Conservation (phyloP, 2,329 filamentous ascomycete species). For the Stachybotrys elegans region DNA sequence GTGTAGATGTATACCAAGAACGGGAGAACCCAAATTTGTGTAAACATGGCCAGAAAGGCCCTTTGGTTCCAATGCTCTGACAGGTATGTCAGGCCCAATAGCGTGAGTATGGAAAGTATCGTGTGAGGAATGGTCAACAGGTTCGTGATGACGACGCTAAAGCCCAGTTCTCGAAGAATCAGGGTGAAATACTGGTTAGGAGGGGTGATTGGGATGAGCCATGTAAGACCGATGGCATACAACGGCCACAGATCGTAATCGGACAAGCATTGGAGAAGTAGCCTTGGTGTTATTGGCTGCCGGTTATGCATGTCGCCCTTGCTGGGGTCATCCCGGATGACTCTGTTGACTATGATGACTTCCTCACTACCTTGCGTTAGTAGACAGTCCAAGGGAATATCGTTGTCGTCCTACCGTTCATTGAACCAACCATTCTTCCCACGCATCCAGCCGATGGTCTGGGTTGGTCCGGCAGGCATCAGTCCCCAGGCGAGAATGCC, state of each 20-base stretch:
- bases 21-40: constrained; percentile 55
- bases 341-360: constrained; percentile 52
- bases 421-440: constrained; percentile 38
- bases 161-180: constrained; percentile 16
- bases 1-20: constrained; percentile 43
- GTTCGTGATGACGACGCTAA: constrained; percentile 37
- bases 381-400: background rate
- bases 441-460: constrained; percentile 51
- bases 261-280: constrained; percentile 44
- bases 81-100: constrained; percentile 12
- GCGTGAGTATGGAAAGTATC: constrained; percentile 4
- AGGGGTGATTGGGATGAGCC: constrained; percentile 41
- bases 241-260: constrained; percentile 56
- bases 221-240: constrained; percentile 44
- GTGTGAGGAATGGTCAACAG: constrained; percentile 10
- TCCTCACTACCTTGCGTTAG: constrained; percentile 40
- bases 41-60: constrained; percentile 24
- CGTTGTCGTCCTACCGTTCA: constrained; percentile 8
- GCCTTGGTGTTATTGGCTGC: constrained; percentile 33
- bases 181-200: constrained; percentile 47
- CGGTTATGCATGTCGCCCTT: constrained; percentile 59
- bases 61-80: constrained; percentile 42
- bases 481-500: constrained; percentile 16
- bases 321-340: constrained; percentile 49
- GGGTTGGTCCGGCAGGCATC: constrained; percentile 23